phyloP scores from a whole-genome alignment of 2,329 filamentous ascomycete species.

The Talaromyces sp. region DNA sequence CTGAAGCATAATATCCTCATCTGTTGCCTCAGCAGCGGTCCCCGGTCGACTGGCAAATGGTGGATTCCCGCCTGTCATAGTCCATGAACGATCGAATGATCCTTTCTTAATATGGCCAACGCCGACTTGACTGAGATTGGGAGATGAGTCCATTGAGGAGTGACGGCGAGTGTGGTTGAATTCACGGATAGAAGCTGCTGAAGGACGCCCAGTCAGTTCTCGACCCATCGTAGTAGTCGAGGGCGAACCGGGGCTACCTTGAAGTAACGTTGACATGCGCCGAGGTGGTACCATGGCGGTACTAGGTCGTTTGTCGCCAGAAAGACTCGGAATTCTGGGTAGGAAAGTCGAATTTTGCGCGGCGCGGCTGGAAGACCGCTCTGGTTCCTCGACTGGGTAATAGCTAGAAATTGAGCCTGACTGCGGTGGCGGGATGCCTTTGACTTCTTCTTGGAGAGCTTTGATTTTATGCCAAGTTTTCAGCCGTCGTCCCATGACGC shows the following conservation, averaged over 20 bases:
- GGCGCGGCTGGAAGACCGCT: slow-evolving; percentile 46
- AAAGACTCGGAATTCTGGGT: slow-evolving; percentile 45
- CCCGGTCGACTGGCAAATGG: slow-evolving; percentile 35
- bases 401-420: slow-evolving; percentile 41
- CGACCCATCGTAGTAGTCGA: slow-evolving; percentile 45
- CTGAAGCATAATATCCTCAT: slow-evolving; percentile 24
- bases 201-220: slow-evolving; percentile 57
- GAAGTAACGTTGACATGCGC: slow-evolving; percentile 28
- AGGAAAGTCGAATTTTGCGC: slow-evolving; percentile 41
- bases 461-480: slow-evolving; percentile 99
- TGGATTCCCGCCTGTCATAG: slow-evolving; percentile 46
- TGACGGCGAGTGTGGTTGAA: slow-evolving; percentile 82
- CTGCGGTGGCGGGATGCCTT: slow-evolving; percentile 53
- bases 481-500: slow-evolving; percentile 81
- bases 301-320: slow-evolving; percentile 32
- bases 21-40: slow-evolving; percentile 33
- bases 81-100: slow-evolving; percentile 62
- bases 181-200: slow-evolving; percentile 77
- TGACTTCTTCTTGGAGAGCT: slow-evolving; percentile 81
- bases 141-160: slow-evolving; percentile 73
- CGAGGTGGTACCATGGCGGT: slow-evolving; percentile 33
- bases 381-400: slow-evolving; percentile 40
- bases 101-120: slow-evolving; percentile 54
- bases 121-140: slow-evolving; percentile 29
- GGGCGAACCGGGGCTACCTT: slow-evolving; percentile 43